A percentile compares a stretch with the other conserved stretches of the same genome.
Evolutionary conservation across 192 early-diverging fungal genomes (phyloP).

Genomic region (Coemansia sp.): DNA sequence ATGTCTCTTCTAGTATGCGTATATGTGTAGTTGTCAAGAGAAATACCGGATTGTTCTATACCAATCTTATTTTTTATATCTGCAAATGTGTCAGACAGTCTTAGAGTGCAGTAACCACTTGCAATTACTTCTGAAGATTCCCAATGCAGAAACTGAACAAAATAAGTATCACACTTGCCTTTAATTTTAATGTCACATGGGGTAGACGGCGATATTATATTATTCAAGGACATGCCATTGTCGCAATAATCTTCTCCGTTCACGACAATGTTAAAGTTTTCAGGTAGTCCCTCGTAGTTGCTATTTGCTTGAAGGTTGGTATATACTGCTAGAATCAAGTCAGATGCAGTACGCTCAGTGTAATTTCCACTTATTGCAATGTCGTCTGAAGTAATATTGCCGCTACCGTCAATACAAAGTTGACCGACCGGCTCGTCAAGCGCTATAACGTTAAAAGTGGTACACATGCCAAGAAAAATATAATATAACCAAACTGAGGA

Average conservation of each 20-base stretch:
- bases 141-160: neutral
- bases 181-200: neutral
- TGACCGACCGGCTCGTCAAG: no score
- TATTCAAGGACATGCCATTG: fast-evolving
- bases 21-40: neutral
- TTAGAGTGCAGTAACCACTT: neutral
- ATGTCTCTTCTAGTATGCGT: neutral
- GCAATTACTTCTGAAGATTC: neutral
- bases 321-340: neutral
- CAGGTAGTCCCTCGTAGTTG: neutral
- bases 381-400: no score
- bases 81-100: neutral
- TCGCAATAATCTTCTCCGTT: neutral
- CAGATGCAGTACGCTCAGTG: neutral
- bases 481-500: no score
- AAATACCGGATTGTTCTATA: neutral
- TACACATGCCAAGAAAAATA: no score
- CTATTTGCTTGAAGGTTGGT: neutral
- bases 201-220: neutral
- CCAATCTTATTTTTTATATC: neutral
- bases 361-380: neutral
- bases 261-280: neutral
- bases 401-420: no score
- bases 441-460: no score
- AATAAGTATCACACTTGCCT: neutral